A percentile compares a stretch with the other conserved stretches of the same genome.
Evolutionary conservation across 352 stramenopile species (phyloP).

Genomic region (Phytophthora agathidicida): DNA sequence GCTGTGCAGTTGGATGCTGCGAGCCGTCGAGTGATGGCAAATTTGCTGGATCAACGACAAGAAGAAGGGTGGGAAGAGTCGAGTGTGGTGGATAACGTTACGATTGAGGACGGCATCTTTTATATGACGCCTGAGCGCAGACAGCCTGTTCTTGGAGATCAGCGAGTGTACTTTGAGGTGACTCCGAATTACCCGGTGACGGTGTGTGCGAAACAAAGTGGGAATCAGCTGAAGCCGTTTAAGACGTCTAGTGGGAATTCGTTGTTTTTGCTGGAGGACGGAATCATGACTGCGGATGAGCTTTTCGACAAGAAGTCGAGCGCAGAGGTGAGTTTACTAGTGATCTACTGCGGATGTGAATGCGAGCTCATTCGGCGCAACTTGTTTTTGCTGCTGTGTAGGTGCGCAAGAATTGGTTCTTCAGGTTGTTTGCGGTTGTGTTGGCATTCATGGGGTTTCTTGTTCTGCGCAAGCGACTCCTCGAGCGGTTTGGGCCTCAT

Average conservation of each 20-base stretch:
- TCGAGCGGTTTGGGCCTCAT: slow-evolving; percentile 33
- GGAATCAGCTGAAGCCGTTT: slow-evolving; percentile 45
- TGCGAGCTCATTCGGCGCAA: neutral
- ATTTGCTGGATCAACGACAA: slow-evolving; percentile 58
- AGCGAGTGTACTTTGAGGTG: slow-evolving; percentile 71
- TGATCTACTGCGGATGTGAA: neutral
- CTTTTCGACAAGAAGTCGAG: slow-evolving; percentile 57
- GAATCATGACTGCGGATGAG: slow-evolving; percentile 48
- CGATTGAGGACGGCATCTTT: slow-evolving; percentile 62
- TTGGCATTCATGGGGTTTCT: slow-evolving; percentile 73
- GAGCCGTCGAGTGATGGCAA: slow-evolving; percentile 57
- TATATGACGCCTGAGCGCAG: slow-evolving; percentile 37
- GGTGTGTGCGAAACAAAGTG: slow-evolving; percentile 50
- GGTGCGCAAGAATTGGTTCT: slow-evolving; percentile 72
- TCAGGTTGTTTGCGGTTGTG: slow-evolving; percentile 62
- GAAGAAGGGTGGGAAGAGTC: slow-evolving; percentile 41
- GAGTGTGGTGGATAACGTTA: slow-evolving; percentile 59
- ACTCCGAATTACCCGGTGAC: slow-evolving; percentile 71
- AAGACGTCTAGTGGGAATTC: slow-evolving; percentile 43
- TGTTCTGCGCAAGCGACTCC: slow-evolving; percentile 50
- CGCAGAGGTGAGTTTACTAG: slow-evolving; percentile 52
- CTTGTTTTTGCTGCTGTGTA: slow-evolving; percentile 14
- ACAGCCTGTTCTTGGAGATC: slow-evolving; percentile 51
- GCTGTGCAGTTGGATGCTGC: slow-evolving; percentile 47
- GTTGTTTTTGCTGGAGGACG: slow-evolving; percentile 70